Evolutionary conservation across 768 basidiomycete species (phyloP), one percentile per base, ranked within the genome.

Genomic region (Hortiboletus campestris): DNA sequence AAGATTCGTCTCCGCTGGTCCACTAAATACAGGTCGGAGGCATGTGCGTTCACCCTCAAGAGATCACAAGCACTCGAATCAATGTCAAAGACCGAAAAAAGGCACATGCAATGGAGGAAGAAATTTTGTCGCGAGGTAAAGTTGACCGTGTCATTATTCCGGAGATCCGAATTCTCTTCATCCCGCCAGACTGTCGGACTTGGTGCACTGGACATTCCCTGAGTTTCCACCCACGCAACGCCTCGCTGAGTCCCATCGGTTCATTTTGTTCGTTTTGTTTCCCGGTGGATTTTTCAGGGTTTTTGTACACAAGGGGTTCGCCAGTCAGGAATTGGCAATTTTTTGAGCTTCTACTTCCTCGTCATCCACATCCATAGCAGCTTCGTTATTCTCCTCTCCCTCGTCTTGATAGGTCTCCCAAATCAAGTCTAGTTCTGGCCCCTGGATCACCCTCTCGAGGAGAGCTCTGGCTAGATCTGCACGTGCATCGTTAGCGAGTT

Each of bases 361-460:
- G 39, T 85, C 83, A 38, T 80, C 85, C 59, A 83, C 81, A 35
- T 85, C 84, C 43, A 74, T 74, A 28, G 43, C 61, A 17, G 43
- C 34, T 9, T 74, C 75, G 60, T 69, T 74, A 13, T 68, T 70
- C 22, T 75, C 72, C 19, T 80, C 78, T 42, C 66, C 66, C 13
- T 80, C 77, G 17, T 72, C 66, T 55, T 85, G 81, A 65, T 81
- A 87, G 10, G 81, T 81, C 53, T 75, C 77, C 81, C 84, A 88
- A 22, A 86, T 77, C 46, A 74, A 76, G 58, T 88, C 86, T n/a
- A 77, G 73, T 61, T 89, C 86, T 8, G 87, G 87, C 0, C 87
- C 87, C 63, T 86, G 84, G 28, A 88, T 80, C n/a, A 88, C 83
- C 20, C 79, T 68, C 51, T 88, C 86, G 46, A 89, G 68, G 19